These are phyloP conservation scores for Cylindrodendrum hubeiense DNA, from an alignment of 2,329 filamentous ascomycete species.

Conservation along the genomic window DNA sequence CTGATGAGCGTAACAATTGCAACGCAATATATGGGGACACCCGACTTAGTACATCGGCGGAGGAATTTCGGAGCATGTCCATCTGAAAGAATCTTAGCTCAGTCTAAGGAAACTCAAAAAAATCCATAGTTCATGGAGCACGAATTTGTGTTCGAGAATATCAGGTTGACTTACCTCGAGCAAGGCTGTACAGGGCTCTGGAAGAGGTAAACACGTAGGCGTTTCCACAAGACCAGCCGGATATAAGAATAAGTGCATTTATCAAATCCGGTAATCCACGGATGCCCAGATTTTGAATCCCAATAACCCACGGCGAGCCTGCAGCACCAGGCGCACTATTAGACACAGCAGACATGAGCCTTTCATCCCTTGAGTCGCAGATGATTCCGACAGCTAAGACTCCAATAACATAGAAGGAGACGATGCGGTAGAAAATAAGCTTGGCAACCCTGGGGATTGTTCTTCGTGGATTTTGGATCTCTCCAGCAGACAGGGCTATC, in stretches of 20 bases:
- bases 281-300: constrained; percentile 66
- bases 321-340: constrained; percentile 47
- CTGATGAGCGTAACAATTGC: constrained; percentile 55
- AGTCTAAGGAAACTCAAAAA: no score
- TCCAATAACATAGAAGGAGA: constrained; percentile 44
- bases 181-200: constrained; percentile 61
- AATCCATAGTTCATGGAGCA: no score
- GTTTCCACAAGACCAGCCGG: constrained; percentile 53
- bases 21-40: constrained; percentile 70
- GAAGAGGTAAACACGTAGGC: constrained; percentile 61
- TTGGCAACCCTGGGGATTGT: constrained; percentile 45
- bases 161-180: no score
- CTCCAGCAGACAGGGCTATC: background rate
- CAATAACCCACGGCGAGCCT: constrained; percentile 71
- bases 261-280: constrained; percentile 65
- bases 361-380: constrained; percentile 1
- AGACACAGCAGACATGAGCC: background rate
- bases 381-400: constrained; percentile 2
- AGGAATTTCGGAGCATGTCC: constrained; percentile 63
- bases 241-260: constrained; percentile 60
- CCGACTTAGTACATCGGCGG: constrained; percentile 67
- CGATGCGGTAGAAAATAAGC: constrained; percentile 67
- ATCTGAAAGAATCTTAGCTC: no score
- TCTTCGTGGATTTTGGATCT: constrained; percentile 4
- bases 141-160: no score